Base-by-base conservation (phyloP, 148 eudicot species). In the Drosera capensis region DNA sequence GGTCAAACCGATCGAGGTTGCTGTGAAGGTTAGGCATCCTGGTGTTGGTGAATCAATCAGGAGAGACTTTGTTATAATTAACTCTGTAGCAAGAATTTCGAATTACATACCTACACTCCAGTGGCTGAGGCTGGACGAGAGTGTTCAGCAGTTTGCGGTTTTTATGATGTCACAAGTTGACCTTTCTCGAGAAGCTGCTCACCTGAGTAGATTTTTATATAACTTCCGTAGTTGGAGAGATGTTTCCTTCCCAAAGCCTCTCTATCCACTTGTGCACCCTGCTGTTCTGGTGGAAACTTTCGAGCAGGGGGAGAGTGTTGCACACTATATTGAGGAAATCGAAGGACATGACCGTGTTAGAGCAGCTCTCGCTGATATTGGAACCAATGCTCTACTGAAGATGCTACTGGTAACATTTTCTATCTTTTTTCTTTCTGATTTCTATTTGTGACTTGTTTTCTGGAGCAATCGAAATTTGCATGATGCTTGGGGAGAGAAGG, bases 101-200 rank as follows among this genome's bases (percentile, higher is more conserved):
- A 69, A 40, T 47, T 53, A 65, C 46, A 40, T 84, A 17, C 95
- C 95, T 7, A 57, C 79, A 1, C 63, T 84, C 60, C 74, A 65
- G 47, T 84, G 95, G 95, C 51, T 80, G 64, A 80, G 88, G 55
- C 54, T 84, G 45, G 95, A 84, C 54, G 95, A 84, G 58, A 84
- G 94, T 62, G 49, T 84, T 49, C 88, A 74, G 51, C 94, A 84
- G 46, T 84, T 84, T 62, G 74, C 94, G 31, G 79, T 76, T 34
- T 84, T 84, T 60, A 84, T 84, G 94, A 76, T 84, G 82, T 71
- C 88, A 25, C 94, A 84, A 84, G 94, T 84, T 73, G 94, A 84
- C 71, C 85, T 84, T 35, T 73, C 94, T 2, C 76, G 94, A 64
- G 95, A 84, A 54, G 90, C 95, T 52, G 95, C 95, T 38, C 72